phyloP scores from a whole-genome alignment of 495 filamentous ascomycete species.

The Hypoxylon lienhwacheense region DNA sequence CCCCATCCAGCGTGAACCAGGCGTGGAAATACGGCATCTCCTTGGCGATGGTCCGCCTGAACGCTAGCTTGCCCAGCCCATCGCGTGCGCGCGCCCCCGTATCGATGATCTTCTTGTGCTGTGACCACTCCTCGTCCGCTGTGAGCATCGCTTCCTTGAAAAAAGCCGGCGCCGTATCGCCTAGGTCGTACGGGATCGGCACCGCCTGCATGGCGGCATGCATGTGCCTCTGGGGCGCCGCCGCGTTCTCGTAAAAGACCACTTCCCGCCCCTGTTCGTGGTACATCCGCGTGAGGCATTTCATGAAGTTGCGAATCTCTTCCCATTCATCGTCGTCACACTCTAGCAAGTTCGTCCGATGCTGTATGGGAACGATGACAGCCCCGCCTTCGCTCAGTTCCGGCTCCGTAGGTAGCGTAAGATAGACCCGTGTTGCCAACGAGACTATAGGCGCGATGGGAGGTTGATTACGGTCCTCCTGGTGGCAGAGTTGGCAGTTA shows the following conservation, averaged over 20 bases:
- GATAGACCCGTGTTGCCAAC: conserved; percentile 80
- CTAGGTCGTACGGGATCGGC: conserved; percentile 83
- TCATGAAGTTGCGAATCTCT: conserved; percentile 99
- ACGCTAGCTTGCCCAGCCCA: conserved; percentile 77
- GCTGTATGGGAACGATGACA: conserved; percentile 85
- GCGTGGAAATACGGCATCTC: conserved; percentile 99
- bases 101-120: conserved; percentile 92
- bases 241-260: conserved; percentile 97
- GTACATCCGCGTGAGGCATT: conserved; percentile 89
- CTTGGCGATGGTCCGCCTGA: conserved; percentile 80
- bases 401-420: conserved; percentile 87
- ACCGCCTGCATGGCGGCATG: conserved; percentile 88
- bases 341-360: conserved; percentile 86
- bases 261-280: conserved; percentile 88
- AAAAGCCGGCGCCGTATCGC: conserved; percentile 88
- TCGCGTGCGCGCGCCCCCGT: conserved; percentile 68
- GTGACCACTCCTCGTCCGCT: conserved; percentile 88
- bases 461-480: conserved; percentile 80
- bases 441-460: conserved; percentile 91
- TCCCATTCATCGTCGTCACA: conserved; percentile 99
- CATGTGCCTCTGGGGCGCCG: conserved; percentile 70
- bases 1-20: conserved; percentile 92
- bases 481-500: conserved; percentile 86
- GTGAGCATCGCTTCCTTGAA: conserved; percentile 93
- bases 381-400: conserved; percentile 83